Conservation (phyloP, 1,284 basidiomycete genomes). For the Bjerkandera adusta region DNA sequence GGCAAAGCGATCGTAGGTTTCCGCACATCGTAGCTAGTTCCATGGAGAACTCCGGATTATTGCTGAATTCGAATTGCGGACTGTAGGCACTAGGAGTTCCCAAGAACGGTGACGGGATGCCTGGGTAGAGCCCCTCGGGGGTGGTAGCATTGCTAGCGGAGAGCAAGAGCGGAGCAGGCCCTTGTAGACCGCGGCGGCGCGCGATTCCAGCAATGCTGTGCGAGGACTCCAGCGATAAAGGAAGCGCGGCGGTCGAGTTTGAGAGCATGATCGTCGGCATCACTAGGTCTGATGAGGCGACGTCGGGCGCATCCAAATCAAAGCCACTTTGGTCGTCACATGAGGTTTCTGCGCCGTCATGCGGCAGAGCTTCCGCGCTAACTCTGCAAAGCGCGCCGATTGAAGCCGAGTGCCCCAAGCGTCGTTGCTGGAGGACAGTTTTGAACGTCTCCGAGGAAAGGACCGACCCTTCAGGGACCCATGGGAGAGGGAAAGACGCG, state of each 20-base stretch:
- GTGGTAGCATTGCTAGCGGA: constrained; percentile 9
- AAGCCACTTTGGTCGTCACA: constrained; percentile 14
- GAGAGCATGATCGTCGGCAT: constrained; percentile 53
- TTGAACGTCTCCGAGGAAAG: constrained; percentile 41
- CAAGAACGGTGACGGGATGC: constrained; percentile 60
- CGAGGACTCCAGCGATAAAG: constrained; percentile 43
- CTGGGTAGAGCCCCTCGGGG: constrained; percentile 43
- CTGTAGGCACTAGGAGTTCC: constrained; percentile 49
- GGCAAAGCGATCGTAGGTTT: constrained; percentile 31
- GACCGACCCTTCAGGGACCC: constrained; percentile 54
- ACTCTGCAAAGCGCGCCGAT: too few relatives aligned
- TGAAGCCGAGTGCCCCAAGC: background rate
- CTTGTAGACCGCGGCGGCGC: constrained; percentile 49
- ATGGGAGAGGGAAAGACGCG: constrained; percentile 27
- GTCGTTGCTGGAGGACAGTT: background rate
- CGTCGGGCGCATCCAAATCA: too few relatives aligned
- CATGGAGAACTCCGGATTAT: constrained; percentile 30
- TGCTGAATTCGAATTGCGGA: constrained; percentile 36
- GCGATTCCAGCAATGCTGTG: constrained; percentile 39
- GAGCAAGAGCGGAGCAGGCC: constrained; percentile 41
- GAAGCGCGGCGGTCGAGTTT: constrained; percentile 45
- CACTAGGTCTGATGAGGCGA: constrained; percentile 15
- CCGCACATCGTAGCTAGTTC: constrained; percentile 56
- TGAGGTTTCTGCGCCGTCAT: too few relatives aligned
- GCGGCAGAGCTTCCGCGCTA: too few relatives aligned